Evolutionary conservation across 2,329 filamentous ascomycete species (phyloP).

Genomic region (Colletotrichum musae): DNA sequence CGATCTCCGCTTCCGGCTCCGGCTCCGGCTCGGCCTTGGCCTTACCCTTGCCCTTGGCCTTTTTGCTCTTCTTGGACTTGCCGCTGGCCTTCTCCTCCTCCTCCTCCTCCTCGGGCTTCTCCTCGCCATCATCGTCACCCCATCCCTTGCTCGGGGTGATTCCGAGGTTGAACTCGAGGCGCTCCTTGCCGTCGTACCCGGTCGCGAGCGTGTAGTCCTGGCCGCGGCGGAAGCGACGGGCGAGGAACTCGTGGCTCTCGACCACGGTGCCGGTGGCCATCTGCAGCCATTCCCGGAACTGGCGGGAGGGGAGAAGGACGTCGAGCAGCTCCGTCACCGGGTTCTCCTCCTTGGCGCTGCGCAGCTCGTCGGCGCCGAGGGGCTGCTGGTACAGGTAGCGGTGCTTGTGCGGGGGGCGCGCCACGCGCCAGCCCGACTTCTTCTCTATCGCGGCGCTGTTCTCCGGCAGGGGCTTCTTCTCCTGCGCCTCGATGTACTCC

Average conservation of each 20-base stretch:
- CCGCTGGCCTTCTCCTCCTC: slow-evolving; percentile 56
- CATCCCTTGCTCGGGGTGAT: slow-evolving; percentile 89
- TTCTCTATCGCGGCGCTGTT: slow-evolving; percentile 71
- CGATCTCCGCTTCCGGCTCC: slow-evolving; percentile 45
- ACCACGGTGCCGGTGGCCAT: slow-evolving; percentile 84
- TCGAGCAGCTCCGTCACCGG: slow-evolving; percentile 85
- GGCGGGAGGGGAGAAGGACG: slow-evolving; percentile 83
- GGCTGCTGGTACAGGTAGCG: slow-evolving; percentile 87
- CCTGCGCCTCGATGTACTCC: slow-evolving; percentile 77
- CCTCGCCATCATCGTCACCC: slow-evolving; percentile 78
- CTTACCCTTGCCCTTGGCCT: slow-evolving; percentile 51
- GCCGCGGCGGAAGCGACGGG: slow-evolving; percentile 88
- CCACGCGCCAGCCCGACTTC: slow-evolving; percentile 78
- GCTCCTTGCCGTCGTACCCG: slow-evolving; percentile 81
- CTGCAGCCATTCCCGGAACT: slow-evolving; percentile 92
- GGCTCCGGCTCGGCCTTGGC: slow-evolving; percentile 47
- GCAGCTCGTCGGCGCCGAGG: slow-evolving; percentile 55
- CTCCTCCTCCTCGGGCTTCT: slow-evolving; percentile 62
- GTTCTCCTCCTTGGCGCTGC: slow-evolving; percentile 59
- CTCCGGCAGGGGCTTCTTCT: slow-evolving; percentile 63
- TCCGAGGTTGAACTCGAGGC: slow-evolving; percentile 88
- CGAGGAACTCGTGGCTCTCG: slow-evolving; percentile 82
- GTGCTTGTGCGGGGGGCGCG: slow-evolving; percentile 94
- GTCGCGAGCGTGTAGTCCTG: slow-evolving; percentile 95
- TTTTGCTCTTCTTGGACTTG: slow-evolving; percentile 51